Conservation (phyloP, 2,329 filamentous ascomycete genomes). For the Colletotrichum salicis region DNA sequence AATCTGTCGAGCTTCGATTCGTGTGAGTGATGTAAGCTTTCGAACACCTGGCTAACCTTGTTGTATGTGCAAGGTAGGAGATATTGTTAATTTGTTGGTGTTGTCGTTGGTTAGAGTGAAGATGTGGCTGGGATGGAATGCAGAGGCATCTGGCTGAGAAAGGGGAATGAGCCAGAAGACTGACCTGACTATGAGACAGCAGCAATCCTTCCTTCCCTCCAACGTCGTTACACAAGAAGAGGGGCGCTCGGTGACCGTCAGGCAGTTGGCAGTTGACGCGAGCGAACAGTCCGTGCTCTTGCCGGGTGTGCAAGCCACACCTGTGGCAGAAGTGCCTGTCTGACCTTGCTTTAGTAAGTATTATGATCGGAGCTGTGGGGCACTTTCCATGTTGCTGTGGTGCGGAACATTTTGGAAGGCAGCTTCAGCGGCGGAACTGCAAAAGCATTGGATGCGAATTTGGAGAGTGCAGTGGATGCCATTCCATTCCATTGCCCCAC, state of each 20-base stretch:
- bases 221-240: slow-evolving; percentile 17
- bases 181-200: slow-evolving; percentile 1
- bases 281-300: neutral
- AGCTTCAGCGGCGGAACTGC: neutral
- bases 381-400: neutral
- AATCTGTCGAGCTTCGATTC: neutral
- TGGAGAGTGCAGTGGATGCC: neutral
- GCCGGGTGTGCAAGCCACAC: neutral
- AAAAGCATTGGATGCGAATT: slow-evolving; percentile 5
- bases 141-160: slow-evolving; percentile 1
- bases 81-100: neutral
- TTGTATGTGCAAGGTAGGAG: neutral
- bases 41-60: neutral
- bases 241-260: slow-evolving; percentile 22
- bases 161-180: neutral
- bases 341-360: slow-evolving; percentile 15
- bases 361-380: neutral
- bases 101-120: neutral
- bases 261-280: neutral
- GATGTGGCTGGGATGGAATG: neutral
- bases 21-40: neutral
- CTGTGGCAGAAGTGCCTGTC: neutral
- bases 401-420: slow-evolving; percentile 8
- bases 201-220: slow-evolving; percentile 7
- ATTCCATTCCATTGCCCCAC: slow-evolving; percentile 24